These are phyloP conservation scores for Cyclocybe cylindracea DNA, from an alignment of 768 basidiomycete genomes.

Conservation along the genomic window DNA sequence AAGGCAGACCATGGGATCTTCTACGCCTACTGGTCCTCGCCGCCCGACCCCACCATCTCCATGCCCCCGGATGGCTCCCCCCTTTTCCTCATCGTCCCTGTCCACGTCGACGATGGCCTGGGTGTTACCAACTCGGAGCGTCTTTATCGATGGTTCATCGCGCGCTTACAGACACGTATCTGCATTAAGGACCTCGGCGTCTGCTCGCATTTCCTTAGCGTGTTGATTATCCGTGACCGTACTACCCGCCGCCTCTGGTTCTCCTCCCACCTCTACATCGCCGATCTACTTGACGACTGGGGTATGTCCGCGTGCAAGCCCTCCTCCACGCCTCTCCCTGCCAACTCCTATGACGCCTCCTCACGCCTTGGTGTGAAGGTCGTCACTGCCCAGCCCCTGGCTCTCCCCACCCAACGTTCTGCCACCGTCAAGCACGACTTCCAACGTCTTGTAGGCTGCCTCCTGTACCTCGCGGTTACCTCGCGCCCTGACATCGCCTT, in stretches of 20 bases:
- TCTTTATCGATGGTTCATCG: conserved; percentile 20
- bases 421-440: conserved; percentile 14
- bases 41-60: conserved; percentile 17
- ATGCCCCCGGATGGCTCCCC: conserved; percentile 13
- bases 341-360: conserved; percentile 3
- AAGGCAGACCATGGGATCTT: too few species aligned
- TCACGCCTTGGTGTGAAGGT: too few species aligned
- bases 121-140: conserved; percentile 14
- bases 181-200: conserved; percentile 16
- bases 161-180: background rate
- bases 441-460: too few species aligned
- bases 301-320: conserved; percentile 12
- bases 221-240: conserved; percentile 10
- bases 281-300: conserved; percentile 11
- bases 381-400: too few species aligned
- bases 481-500: conserved; percentile 37
- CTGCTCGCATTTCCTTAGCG: conserved; percentile 5
- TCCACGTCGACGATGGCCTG: conserved; percentile 30
- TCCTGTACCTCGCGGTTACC: conserved; percentile 27
- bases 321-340: conserved; percentile 1
- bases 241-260: conserved; percentile 4
- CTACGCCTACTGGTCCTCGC: conserved; percentile 10
- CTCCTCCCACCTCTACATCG: conserved; percentile 2
- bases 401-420: conserved; percentile 14
- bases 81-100: conserved; percentile 17